Conservation (phyloP, 805 yeast genomes). For the Maudiozyma serrabonitensis region DNA sequence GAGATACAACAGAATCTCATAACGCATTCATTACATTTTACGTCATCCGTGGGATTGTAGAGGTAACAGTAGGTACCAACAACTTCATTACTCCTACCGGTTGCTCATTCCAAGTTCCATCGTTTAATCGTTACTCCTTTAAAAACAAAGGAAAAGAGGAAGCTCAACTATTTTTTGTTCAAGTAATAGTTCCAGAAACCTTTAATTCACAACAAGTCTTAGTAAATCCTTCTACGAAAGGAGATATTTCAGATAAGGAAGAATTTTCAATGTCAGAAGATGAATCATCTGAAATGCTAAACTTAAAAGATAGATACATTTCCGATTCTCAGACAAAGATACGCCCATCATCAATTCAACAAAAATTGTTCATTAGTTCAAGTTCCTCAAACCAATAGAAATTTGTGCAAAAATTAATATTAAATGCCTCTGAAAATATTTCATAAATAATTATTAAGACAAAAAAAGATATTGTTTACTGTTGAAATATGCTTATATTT, state of each 20-base stretch:
- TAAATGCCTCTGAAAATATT: not conserved
- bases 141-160: slow-evolving; percentile 48
- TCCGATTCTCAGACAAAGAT: not conserved
- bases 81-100: slow-evolving; percentile 58
- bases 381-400: not conserved
- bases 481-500: too few species aligned
- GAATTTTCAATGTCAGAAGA: not conserved
- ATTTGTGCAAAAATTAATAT: not conserved
- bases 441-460: too few species aligned
- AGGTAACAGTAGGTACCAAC: slow-evolving; percentile 52
- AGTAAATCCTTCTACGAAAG: not conserved
- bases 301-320: not conserved
- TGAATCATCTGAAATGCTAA: not conserved
- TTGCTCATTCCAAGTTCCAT: slow-evolving; percentile 74
- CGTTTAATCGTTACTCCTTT: slow-evolving; percentile 63
- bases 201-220: slow-evolving; percentile 3
- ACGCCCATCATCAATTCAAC: not conserved
- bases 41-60: slow-evolving; percentile 60
- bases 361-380: not conserved
- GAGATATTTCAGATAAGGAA: slow-evolving; percentile 39
- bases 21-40: slow-evolving; percentile 66
- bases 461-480: too few species aligned
- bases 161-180: slow-evolving; percentile 68
- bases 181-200: slow-evolving; percentile 38
- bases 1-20: slow-evolving; percentile 44